phyloP scores from a whole-genome alignment of 768 basidiomycete genomes.

The Lactarius trivialis region DNA sequence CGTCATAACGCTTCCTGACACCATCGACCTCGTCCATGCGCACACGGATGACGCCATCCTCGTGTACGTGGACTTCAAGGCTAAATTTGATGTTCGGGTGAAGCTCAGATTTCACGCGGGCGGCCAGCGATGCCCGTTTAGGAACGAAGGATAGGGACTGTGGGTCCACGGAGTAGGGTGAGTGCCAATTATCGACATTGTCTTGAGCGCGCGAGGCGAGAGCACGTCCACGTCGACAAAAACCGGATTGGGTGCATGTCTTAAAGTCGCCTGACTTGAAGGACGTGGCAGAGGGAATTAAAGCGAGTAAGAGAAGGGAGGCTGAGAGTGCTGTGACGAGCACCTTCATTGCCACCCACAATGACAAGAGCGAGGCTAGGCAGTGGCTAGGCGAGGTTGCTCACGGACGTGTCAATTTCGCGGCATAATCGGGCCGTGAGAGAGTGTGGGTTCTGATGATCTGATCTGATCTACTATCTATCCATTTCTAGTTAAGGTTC shows the following conservation, averaged over 20 bases:
- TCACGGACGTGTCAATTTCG: neutral
- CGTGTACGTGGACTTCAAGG: constrained; percentile 76
- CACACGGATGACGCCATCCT: constrained; percentile 85
- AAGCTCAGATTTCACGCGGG: constrained; percentile 68
- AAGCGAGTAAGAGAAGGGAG: constrained; percentile 30
- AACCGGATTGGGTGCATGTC: constrained; percentile 88
- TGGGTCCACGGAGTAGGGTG: constrained; percentile 77
- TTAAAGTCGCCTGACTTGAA: constrained; percentile 89
- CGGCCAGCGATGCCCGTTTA: constrained; percentile 58
- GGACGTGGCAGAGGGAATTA: constrained; percentile 37
- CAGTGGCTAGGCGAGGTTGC: no score
- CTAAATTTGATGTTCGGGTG: constrained; percentile 81
- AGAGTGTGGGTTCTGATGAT: no score
- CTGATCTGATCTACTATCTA: neutral
- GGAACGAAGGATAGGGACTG: constrained; percentile 46
- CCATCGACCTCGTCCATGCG: constrained; percentile 86
- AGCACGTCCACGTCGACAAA: constrained; percentile 87
- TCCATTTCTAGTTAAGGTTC: neutral
- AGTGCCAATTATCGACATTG: constrained; percentile 57
- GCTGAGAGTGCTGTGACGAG: constrained; percentile 6
- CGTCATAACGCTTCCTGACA: constrained; percentile 80
- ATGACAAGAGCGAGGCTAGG: neutral
- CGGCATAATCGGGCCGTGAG: neutral
- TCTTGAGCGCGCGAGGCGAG: constrained; percentile 68
- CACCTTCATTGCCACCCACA: constrained; percentile 21